Base-by-base conservation (phyloP, 495 filamentous ascomycete genomes). In the Pyrenula massariospora region DNA sequence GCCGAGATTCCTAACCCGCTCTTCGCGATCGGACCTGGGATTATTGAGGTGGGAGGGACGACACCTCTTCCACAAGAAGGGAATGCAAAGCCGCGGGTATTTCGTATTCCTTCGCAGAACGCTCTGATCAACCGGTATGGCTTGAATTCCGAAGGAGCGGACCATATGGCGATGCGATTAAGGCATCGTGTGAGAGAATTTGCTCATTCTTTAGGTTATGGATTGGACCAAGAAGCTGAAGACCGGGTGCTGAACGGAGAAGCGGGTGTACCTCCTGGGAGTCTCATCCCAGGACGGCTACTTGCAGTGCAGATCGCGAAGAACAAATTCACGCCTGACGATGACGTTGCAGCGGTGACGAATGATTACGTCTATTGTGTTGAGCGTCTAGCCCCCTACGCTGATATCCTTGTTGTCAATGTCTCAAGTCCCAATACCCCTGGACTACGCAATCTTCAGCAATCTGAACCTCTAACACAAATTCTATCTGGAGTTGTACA, bases 281-380 rank as follows among this genome's bases (percentile, higher is more conserved):
- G 84, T 67, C 67, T 98, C 58, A 69, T 75, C 31, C 73, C 80
- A 0, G 91, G 91, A 5, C 80, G 84, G 52, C 72, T 97, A 56
- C 72, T 97, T 48, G 85, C 87, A 1, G 89, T 98, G n/a, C 92
- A 98, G 66, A 82, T 98, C 23, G 89, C 92, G n/a, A 96, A 98
- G 81, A 97, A 96, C 71, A 95, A 93, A 73, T 65, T 72, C 48
- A 98, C 93, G 1, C 79, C 88, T 10, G 90, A 94, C 60, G 74
- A 76, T 12, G 89, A 98, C 66, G 82, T 95, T 48, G 78, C 87
- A 24, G 90, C 91, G 22, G 87, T 97, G 50, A 85, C 80, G 62
- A 68, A 71, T 24, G 93, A 97, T 73, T 95, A 96, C 63, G 84
- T 90, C 20, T 85, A 83, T 63, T 95, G 92, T 62, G 89, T 96